A percentile compares a stretch with the other conserved stretches of the same genome.
phyloP scores from a whole-genome alignment of 306 rosid genomes.

The Vachellia collinsii region DNA sequence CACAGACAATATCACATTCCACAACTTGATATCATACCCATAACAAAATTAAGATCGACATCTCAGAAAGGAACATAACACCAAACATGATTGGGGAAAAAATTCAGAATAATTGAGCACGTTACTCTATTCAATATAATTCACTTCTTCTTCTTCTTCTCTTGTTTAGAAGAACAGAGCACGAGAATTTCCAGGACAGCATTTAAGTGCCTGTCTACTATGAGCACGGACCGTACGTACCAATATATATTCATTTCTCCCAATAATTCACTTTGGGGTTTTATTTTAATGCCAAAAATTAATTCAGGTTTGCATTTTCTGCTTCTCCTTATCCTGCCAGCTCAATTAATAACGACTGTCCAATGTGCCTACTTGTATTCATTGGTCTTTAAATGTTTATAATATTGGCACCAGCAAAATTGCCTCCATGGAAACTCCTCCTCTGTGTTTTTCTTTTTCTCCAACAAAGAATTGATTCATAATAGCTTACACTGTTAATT shows the following conservation, averaged over 20 bases:
- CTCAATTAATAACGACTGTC: neutral
- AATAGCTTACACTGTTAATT: too few relatives aligned
- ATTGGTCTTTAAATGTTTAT: neutral
- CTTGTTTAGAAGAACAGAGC: neutral
- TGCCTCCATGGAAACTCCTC: too few relatives aligned
- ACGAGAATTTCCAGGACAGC: neutral
- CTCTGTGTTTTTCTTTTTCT: too few relatives aligned
- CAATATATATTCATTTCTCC: neutral
- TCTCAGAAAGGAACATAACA: neutral
- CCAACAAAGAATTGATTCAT: too few relatives aligned
- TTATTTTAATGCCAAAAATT: neutral
- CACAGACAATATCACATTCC: slow-evolving; percentile 8
- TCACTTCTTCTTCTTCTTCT: too few relatives aligned
- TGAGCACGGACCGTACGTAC: slow-evolving; percentile 7
- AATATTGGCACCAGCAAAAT: too few relatives aligned
- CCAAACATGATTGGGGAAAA: neutral
- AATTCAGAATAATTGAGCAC: neutral
- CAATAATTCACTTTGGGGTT: neutral
- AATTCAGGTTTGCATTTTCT: neutral
- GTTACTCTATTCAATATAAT: too few relatives aligned
- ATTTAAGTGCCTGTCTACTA: neutral
- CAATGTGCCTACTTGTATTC: neutral
- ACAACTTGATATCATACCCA: too few relatives aligned
- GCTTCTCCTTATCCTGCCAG: slow-evolving; percentile 8
- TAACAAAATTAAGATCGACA: neutral